phyloP scores from a whole-genome alignment of 192 early-diverging fungal genomes.

The Kickxella alabastrina region DNA sequence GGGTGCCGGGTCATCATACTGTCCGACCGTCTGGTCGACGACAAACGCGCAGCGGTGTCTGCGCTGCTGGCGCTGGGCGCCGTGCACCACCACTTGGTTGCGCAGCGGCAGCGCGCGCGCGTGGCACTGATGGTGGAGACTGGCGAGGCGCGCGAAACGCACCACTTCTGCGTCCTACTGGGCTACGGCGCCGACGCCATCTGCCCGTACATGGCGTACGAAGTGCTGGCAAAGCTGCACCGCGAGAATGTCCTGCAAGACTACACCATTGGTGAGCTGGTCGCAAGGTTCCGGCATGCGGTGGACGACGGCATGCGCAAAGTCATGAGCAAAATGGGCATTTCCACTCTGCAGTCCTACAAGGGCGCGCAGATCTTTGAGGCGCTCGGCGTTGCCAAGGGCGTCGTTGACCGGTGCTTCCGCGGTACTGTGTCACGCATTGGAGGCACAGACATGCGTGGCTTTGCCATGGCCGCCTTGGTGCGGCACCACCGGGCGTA shows the following conservation, averaged over 20 bases:
- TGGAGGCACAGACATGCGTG: slow-evolving; percentile 77
- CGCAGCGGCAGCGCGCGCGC: slow-evolving; percentile 79
- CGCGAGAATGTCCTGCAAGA: slow-evolving; percentile 69
- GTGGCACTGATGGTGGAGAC: slow-evolving; percentile 88
- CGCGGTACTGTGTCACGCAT: slow-evolving; percentile 93
- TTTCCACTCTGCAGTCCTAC: slow-evolving; percentile 95
- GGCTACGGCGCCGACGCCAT: slow-evolving; percentile 95
- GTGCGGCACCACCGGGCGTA: slow-evolving; percentile 82
- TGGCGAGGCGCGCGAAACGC: slow-evolving; percentile 91
- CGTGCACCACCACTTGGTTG: slow-evolving; percentile 91
- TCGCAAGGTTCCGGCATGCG: slow-evolving; percentile 82
- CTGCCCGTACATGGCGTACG: slow-evolving; percentile 89
- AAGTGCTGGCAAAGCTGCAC: slow-evolving; percentile 84
- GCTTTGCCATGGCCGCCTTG: slow-evolving; percentile 84
- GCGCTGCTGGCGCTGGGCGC: slow-evolving; percentile 84
- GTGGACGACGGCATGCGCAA: slow-evolving; percentile 93
- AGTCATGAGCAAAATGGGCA: slow-evolving; percentile 99
- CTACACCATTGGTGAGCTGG: slow-evolving; percentile 59
- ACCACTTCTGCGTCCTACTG: slow-evolving; percentile 92
- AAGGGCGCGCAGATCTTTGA: slow-evolving; percentile 99
- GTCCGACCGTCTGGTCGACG: slow-evolving; percentile 64
- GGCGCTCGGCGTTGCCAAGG: slow-evolving; percentile 83
- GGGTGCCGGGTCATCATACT: slow-evolving; percentile 81
- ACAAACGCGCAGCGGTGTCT: slow-evolving; percentile 75
- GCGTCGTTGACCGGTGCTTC: slow-evolving; percentile 89